Conservation (phyloP, 371 early-diverging fungal genomes). For the Fennellomyces sp. region DNA sequence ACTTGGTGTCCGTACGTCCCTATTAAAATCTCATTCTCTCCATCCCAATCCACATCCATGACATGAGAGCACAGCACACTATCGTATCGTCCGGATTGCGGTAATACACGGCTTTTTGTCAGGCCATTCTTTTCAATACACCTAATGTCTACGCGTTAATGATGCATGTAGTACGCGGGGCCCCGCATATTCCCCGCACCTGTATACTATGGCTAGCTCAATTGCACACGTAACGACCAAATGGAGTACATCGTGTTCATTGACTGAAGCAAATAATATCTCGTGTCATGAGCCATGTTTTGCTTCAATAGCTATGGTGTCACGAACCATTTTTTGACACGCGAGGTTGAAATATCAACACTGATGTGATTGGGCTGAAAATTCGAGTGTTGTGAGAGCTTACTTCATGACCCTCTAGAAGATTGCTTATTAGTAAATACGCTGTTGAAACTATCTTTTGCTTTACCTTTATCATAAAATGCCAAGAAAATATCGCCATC, state of each 20-base stretch:
- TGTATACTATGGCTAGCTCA: conserved; percentile 64
- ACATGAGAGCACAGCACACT: conserved; percentile 72
- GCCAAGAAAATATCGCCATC: conserved; percentile 58
- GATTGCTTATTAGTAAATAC: not conserved
- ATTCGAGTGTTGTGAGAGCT: conserved; percentile 35
- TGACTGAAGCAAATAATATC: too few relatives aligned
- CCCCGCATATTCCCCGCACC: conserved; percentile 23
- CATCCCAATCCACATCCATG: conserved; percentile 80
- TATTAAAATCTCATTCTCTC: conserved; percentile 67
- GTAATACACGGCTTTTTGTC: conserved; percentile 40
- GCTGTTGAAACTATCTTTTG: not conserved
- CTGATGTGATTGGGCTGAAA: conserved; percentile 53
- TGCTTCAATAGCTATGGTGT: too few relatives aligned
- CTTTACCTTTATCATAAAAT: conserved; percentile 31
- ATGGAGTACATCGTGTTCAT: conserved; percentile 42
- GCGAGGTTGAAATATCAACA: conserved; percentile 53
- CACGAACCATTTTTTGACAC: conserved; percentile 34
- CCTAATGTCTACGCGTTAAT: conserved; percentile 16
- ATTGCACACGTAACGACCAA: conserved; percentile 67
- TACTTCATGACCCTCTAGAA: conserved; percentile 31
- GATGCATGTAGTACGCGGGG: not conserved
- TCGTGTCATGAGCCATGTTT: too few relatives aligned
- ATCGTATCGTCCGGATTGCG: conserved; percentile 63
- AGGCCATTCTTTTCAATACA: conserved; percentile 48
- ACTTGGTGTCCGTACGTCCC: conserved; percentile 78